Evolutionary conservation across 1,284 basidiomycete genomes (phyloP), one percentile per base, ranked within the genome.

Genomic region (Gomphus bonarii): DNA sequence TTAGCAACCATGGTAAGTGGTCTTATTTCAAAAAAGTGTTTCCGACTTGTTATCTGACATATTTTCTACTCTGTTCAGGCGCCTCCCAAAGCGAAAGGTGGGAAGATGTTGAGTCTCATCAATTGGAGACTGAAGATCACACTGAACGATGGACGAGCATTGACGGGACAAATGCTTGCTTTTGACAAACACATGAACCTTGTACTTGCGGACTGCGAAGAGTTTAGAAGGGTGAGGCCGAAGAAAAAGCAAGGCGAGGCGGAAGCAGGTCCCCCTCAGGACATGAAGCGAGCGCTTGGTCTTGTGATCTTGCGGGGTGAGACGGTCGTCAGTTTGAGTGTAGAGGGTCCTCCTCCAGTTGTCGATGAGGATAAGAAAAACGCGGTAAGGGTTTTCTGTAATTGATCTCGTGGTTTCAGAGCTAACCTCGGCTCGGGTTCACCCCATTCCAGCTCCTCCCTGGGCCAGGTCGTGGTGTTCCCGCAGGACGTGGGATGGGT

Each of bases 181-280:
- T 99, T 98, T 70, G 97, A 99, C 77, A 88, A 91, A 67, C 97
- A 99, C 75, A 99, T 99, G 95, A 99, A 99, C 75, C 80, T 99
- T 64, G 97, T 99, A 53, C 76, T 99, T 57, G 93, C 95, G 12
- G 95, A 99, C 65, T 97, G 94, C 69, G 94, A 97, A 73, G 95
- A 97, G 72, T 97, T 97, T 69, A 75, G 94, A 66, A 84, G 88
- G 61, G 84, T 97, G 49, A 83, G 88, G 63, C 86, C 87, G 49
- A 91, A 92, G 75, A 90, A 88, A 75, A 89, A 91, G 72, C 68
- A 79, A 12, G 87, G 85, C 33, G 85, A 89, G 69, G 62, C 58
- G 46, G 85, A 87, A 65, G 77, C 87, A 5, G 83, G 85, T 2
- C 84, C 89, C 0, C 84, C 90, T 67, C 91, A 95, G 68, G 95